Percentiles rank a stretch among this genome's conserved stretches.
Conservation (phyloP, 148 eudicot species). For the Euryodendron excelsum region DNA sequence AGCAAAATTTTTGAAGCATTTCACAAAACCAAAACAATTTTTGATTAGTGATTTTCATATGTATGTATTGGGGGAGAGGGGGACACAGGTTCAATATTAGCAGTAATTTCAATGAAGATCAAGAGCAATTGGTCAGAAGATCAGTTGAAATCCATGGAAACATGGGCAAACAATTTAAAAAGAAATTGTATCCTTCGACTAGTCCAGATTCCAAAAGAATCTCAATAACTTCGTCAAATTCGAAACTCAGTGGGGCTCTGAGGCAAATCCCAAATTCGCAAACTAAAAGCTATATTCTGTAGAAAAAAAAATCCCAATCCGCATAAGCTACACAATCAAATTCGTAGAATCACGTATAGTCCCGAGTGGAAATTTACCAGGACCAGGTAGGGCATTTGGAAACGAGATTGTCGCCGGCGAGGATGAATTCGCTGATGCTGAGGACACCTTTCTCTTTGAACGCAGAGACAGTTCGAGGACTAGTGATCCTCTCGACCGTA, state of each 20-base stretch:
- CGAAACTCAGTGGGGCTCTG: neutral
- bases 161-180: neutral
- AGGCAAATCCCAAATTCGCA: neutral
- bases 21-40: neutral
- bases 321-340: neutral
- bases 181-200: neutral
- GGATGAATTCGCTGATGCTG: conserved; percentile 70
- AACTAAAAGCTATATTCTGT: neutral
- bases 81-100: neutral
- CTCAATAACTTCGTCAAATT: neutral
- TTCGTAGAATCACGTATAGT: neutral
- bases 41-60: neutral
- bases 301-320: neutral
- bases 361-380: conserved; percentile 41
- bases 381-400: conserved; percentile 99
- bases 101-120: neutral
- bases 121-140: neutral
- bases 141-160: neutral
- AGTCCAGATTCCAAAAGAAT: conserved; percentile 1
- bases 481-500: conserved; percentile 81
- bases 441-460: conserved; percentile 98
- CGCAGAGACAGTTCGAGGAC: conserved; percentile 85
- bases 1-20: neutral
- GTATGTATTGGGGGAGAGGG: no score
- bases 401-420: conserved; percentile 95